Evolutionary conservation across 192 early-diverging fungal genomes (phyloP), one percentile per base, ranked within the genome.

Genomic region (Rhizoclosmatium globosum): DNA sequence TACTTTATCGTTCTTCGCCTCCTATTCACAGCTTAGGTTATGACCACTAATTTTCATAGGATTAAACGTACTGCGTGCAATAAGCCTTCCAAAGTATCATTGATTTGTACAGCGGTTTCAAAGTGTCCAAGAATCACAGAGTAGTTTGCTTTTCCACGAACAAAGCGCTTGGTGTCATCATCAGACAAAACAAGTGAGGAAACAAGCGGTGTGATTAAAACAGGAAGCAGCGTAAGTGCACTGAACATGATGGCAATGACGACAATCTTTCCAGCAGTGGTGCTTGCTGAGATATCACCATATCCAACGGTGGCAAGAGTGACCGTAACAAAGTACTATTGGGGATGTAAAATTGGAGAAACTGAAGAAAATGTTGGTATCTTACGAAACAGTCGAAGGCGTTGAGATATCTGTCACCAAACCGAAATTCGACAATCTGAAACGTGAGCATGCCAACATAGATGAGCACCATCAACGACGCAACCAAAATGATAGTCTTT

Each of bases 301-400:
- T 92, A 93, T 21, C 92, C 92, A 7, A 94, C 92, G 2, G 92
- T 94, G 2, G 90, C 88, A n/a, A 91, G 80, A 2, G 90, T 92
- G 69, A 92, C 90, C 60, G 92, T 83, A 23, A 91, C 84, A 82
- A 93, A 89, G 65, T 91, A 89, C 80, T 82, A 48, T 2, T 23
- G 23, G 7, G 21, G 21, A 62, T 7, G 50, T 13, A 0, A 17
- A 53, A 1, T 13, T 13, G 1, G 17, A 0, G 17, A 53, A 17
- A 17, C 0, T 53, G 6, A 53, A 7, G 23, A 39, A 7, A 62
- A 62, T 19, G 38, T 1, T n/a, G n/a, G 7, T 0, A 13, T 78
- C 23, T 64, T 60, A 47, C 23, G 17, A 48, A 78, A 60, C 75
- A 68, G 59, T 71, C 73, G 77, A 60, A 61, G 62, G 74, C 38